Evolutionary conservation across 306 rosid genomes (phyloP), one percentile per base, ranked within the genome.

Genomic region (Pueraria montana): DNA sequence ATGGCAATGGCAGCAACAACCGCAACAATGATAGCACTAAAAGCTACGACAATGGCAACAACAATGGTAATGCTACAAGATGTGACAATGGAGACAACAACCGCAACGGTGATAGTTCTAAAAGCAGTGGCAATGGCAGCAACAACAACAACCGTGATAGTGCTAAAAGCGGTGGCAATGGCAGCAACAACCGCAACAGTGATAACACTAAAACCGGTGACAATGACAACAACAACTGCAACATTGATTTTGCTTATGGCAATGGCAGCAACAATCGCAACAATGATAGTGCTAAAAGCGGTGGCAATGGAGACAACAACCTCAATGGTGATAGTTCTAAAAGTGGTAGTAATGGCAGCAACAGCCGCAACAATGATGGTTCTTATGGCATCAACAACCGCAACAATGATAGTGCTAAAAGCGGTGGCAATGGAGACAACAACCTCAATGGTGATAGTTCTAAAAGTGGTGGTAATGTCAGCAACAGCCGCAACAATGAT

Each of bases 1-100:
- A 30, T 61, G 18, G 34, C 4, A 61, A 13, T 0, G 23, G 0
- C 3, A 17, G 17, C 0, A 5, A 50, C 18, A 5, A 6, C 8
- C 8, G 1, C 58, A n/a, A n/a, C 11, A 17, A 0, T 17, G 2
- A 2, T 16, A 16, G 2, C 6, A 5, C 3, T 16, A 49, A 49
- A 49, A 17, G 2, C 4, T 0, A 0, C 0, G 27, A 9, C 13
- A 53, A 18, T 53, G 26, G 4, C 12, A 53, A 3, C 61, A 53
- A 18, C 23, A 0, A 8, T 2, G 0, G 5, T 5, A 53, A 5
- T 8, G 0, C 0, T 18, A n/a, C n/a, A n/a, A n/a, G 11, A 2
- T 6, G 32, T 30, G 32, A 4, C 32, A 30, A 30, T 30, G 23
- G 0, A 0, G 5, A 50, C 0, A 5, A 53, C 11, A 7, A 18